Conservation (phyloP, 169 alveolate genomes). For the Besnoitia besnoiti region DNA sequence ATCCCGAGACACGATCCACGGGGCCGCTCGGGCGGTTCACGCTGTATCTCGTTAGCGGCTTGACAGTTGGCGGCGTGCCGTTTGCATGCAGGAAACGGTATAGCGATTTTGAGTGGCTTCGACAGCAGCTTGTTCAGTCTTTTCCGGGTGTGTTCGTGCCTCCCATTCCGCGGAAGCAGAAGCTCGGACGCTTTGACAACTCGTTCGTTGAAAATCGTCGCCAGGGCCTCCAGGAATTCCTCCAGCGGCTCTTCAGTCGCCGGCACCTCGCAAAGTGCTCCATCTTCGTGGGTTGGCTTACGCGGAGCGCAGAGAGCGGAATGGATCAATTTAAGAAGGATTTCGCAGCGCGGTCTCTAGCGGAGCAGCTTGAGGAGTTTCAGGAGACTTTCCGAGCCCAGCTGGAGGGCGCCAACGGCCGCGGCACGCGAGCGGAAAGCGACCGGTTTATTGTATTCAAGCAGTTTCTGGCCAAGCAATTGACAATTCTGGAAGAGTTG, state of each 20-base stretch:
- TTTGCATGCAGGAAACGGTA: conserved; percentile 73
- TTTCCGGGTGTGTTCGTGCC: conserved; percentile 78
- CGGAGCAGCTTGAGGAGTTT: conserved; percentile 26
- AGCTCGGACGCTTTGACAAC: conserved; percentile 74
- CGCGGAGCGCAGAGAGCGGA: background rate
- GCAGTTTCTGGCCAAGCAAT: conserved; percentile 24
- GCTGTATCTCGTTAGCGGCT: conserved; percentile 69
- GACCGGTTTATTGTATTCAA: conserved; percentile 19
- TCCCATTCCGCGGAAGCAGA: conserved; percentile 78
- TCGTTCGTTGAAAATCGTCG: conserved; percentile 72
- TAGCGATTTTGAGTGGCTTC: conserved; percentile 79
- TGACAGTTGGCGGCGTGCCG: conserved; percentile 64
- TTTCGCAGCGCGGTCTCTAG: background rate
- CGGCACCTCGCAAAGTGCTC: conserved; percentile 63
- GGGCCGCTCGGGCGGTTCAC: conserved; percentile 8
- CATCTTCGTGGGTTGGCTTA: conserved; percentile 40
- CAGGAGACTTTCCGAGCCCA: conserved; percentile 27
- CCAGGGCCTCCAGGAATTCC: conserved; percentile 76
- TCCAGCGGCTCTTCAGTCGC: conserved; percentile 69
- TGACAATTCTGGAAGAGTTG: background rate
- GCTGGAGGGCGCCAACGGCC: background rate
- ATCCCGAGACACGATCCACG: conserved; percentile 23
- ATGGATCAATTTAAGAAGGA: conserved; percentile 23
- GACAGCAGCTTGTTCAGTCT: conserved; percentile 71
- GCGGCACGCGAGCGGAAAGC: conserved; percentile 19